phyloP scores from a whole-genome alignment of 1,284 basidiomycete species.

The Austroboletus niveus region DNA sequence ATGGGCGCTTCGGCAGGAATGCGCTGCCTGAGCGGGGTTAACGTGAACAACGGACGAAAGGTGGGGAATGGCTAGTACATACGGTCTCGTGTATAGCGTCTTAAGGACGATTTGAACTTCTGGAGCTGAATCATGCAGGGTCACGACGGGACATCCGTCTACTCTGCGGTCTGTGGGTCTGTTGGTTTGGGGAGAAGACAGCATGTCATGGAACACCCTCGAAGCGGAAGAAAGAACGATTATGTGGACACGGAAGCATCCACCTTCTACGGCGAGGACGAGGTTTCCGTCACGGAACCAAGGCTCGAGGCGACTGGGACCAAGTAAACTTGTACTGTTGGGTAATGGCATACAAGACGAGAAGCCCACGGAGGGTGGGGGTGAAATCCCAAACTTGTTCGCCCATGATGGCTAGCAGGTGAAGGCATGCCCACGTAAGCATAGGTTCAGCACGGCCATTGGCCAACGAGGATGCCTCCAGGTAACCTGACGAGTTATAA shows the following conservation, averaged over 20 bases:
- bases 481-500: conserved; percentile 17
- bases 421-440: conserved; percentile 14
- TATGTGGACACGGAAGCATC: conserved; percentile 24
- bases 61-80: conserved; percentile 13
- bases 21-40: conserved; percentile 20
- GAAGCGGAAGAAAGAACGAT: conserved; percentile 27
- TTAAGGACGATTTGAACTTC: conserved; percentile 30
- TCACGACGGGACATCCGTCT: conserved; percentile 28
- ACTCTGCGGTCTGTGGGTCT: conserved; percentile 12
- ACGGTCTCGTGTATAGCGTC: conserved; percentile 25
- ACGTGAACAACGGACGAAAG: not conserved
- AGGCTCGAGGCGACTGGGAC: conserved; percentile 23
- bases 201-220: conserved; percentile 23
- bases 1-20: conserved; percentile 19
- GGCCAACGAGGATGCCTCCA: conserved; percentile 28
- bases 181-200: conserved; percentile 10
- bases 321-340: conserved; percentile 12
- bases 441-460: conserved; percentile 29
- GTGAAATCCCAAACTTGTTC: conserved; percentile 14
- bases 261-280: conserved; percentile 22
- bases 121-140: conserved; percentile 17
- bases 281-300: conserved; percentile 29
- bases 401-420: conserved; percentile 10
- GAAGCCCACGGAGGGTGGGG: conserved; percentile 5
- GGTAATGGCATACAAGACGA: conserved; percentile 22